Evolutionary conservation across 192 early-diverging fungal genomes (phyloP).

Genomic region (Oehlia diaphana): DNA sequence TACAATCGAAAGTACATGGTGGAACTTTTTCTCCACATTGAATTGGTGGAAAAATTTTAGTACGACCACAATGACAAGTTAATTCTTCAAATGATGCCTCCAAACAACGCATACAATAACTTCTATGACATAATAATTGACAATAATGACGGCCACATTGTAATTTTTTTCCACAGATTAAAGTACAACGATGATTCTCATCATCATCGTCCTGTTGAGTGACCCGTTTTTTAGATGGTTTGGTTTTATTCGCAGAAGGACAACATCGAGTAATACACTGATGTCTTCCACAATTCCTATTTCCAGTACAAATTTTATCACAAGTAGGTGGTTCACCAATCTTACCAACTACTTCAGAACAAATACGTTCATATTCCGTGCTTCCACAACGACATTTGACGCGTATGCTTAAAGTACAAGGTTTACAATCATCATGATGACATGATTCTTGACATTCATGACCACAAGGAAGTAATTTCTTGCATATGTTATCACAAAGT

Average conservation of each 20-base stretch:
- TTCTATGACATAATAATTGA: conserved; percentile 73
- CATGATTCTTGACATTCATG: conserved; percentile 62
- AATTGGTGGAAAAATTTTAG: conserved; percentile 80
- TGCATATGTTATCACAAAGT: conserved; percentile 62
- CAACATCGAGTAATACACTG: conserved; percentile 68
- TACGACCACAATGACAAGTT: conserved; percentile 83
- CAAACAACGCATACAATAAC: conserved; percentile 73
- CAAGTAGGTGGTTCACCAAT: conserved; percentile 55
- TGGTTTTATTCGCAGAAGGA: conserved; percentile 43
- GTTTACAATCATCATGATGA: conserved; percentile 64
- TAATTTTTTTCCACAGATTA: conserved; percentile 72
- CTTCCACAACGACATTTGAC: conserved; percentile 67
- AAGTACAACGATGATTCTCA: conserved; percentile 62
- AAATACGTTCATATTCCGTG: conserved; percentile 45
- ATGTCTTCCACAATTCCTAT: conserved; percentile 73
- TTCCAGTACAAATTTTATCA: conserved; percentile 59
- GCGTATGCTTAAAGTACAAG: conserved; percentile 53
- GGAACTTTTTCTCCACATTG: conserved; percentile 80
- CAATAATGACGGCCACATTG: conserved; percentile 84
- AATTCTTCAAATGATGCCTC: conserved; percentile 81
- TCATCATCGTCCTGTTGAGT: conserved; percentile 34
- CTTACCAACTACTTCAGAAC: conserved; percentile 43
- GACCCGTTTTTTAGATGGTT: conserved; percentile 34
- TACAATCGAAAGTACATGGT: conserved; percentile 72
- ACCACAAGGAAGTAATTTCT: conserved; percentile 56